Conservation (phyloP, 75 land plant species). For the Pinus albicaulis region DNA sequence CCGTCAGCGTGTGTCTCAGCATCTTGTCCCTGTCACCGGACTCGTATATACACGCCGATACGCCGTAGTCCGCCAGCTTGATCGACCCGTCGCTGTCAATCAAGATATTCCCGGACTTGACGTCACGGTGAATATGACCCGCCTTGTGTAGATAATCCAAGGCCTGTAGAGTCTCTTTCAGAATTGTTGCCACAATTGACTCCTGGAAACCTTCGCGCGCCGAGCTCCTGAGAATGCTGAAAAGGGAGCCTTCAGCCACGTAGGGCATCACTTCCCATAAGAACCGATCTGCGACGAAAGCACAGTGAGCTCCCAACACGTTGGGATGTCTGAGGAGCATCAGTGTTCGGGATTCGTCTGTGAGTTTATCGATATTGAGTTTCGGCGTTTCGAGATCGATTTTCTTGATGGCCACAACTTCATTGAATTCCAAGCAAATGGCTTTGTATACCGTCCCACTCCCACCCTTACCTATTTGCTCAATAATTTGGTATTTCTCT, state of each 20-base stretch:
- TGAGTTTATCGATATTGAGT: constrained; percentile 39
- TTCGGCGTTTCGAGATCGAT: constrained; percentile 60
- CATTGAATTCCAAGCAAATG: constrained; percentile 42
- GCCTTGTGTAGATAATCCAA: constrained; percentile 57
- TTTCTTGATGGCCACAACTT: constrained; percentile 75
- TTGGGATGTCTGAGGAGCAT: constrained; percentile 82
- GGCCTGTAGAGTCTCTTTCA: constrained; percentile 53
- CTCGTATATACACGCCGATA: constrained; percentile 76
- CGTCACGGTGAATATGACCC: constrained; percentile 64
- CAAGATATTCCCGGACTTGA: constrained; percentile 71
- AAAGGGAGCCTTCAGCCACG: constrained; percentile 80
- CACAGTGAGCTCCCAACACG: constrained; percentile 79
- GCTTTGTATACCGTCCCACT: constrained; percentile 80
- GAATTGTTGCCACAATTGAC: constrained; percentile 64
- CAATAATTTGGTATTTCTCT: constrained; percentile 41
- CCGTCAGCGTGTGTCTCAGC: constrained; percentile 21
- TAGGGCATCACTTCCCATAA: constrained; percentile 96
- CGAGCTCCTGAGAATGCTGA: constrained; percentile 60
- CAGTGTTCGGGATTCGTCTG: constrained; percentile 66
- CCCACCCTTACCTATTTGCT: constrained; percentile 72
- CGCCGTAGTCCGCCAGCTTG: constrained; percentile 72
- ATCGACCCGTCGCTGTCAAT: constrained; percentile 44
- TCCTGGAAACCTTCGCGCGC: constrained; percentile 78
- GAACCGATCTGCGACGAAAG: constrained; percentile 63
- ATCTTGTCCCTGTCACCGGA: background rate